Evolutionary conservation across 306 rosid genomes (phyloP), one percentile per base, ranked within the genome.

Genomic region (Alnus rubra): DNA sequence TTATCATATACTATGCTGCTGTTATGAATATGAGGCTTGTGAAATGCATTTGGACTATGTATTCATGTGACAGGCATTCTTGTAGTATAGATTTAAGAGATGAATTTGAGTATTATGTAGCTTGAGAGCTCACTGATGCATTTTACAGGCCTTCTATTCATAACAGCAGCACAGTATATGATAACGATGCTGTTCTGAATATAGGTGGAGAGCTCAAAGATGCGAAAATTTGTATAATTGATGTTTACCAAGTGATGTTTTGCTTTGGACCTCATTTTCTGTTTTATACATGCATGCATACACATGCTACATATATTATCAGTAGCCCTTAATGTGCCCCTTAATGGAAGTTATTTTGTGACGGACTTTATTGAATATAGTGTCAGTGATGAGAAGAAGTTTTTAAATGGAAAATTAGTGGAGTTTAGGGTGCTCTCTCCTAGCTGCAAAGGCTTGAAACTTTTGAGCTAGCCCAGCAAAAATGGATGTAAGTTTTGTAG

Each of bases 371-470:
- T 4, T 13, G 58, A 53, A 16, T 14, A 2, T 16, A 15, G n/a
- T 9, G 11, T 16, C 18, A 52, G 1, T 52, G 58, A 53, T 53
- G 19, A 30, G 37, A 4, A 0, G 0, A 63, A 33, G 23, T 18
- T 18, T 53, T 53, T 4, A 28, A 58, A 9, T 1, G 72, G 23
- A 67, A 67, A 42, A 39, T 4, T 42, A 2, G 50, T 42, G 50
- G 30, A 39, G 72, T 0, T 58, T 58, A 49, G 79, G 28, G 4
- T 33, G 52, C 52, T 9, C 44, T 13, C 13, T 14, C 50, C 73
- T 23, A 19, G 70, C 9, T 65, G 65, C 35, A 51, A 74, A 59
- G 79, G 52, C 49, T 72, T 30, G 69, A 70, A 58, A 58, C 12
- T 73, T 77, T 84, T 77, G 49, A 60, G 19, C 39, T 55, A 23